Evolutionary conservation across 176 grass and related monocot genomes (phyloP).

Genomic region (Avena sativa): DNA sequence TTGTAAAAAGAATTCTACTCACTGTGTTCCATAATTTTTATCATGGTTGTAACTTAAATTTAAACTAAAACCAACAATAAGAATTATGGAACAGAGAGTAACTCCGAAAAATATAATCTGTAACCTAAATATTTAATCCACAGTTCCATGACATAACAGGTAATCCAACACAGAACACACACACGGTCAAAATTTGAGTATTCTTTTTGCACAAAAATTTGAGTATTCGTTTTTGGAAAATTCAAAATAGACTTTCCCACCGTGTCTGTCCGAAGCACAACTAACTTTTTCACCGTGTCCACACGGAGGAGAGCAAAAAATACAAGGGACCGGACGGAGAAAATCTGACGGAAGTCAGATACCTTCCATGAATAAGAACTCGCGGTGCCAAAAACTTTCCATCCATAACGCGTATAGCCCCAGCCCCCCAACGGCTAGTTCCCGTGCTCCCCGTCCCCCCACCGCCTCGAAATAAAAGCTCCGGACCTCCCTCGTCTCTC

Average conservation of each 20-base stretch:
- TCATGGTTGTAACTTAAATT: too few relatives aligned
- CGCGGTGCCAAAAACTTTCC: neutral
- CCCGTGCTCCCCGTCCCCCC: neutral
- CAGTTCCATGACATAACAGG: too few relatives aligned
- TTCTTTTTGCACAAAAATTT: neutral
- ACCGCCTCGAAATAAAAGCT: conserved; percentile 26
- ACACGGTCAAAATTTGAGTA: neutral
- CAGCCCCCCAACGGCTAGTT: neutral
- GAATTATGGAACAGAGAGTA: too few relatives aligned
- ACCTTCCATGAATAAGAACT: neutral
- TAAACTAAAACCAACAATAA: too few relatives aligned
- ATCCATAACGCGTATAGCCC: neutral
- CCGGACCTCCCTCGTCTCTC: neutral
- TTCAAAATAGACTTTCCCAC: neutral
- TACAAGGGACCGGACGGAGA: neutral
- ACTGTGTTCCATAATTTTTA: too few relatives aligned
- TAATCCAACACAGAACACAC: too few relatives aligned
- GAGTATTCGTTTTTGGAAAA: neutral
- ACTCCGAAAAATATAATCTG: too few relatives aligned
- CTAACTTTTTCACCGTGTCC: neutral
- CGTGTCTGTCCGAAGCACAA: too few relatives aligned
- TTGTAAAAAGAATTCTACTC: too few relatives aligned
- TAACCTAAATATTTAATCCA: too few relatives aligned
- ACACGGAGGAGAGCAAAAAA: neutral
- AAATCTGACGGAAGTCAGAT: neutral